A percentile compares a stretch with the other conserved stretches of the same genome.
Evolutionary conservation across 1,284 basidiomycete species (phyloP).

Genomic region (Rhodotorula sp.): DNA sequence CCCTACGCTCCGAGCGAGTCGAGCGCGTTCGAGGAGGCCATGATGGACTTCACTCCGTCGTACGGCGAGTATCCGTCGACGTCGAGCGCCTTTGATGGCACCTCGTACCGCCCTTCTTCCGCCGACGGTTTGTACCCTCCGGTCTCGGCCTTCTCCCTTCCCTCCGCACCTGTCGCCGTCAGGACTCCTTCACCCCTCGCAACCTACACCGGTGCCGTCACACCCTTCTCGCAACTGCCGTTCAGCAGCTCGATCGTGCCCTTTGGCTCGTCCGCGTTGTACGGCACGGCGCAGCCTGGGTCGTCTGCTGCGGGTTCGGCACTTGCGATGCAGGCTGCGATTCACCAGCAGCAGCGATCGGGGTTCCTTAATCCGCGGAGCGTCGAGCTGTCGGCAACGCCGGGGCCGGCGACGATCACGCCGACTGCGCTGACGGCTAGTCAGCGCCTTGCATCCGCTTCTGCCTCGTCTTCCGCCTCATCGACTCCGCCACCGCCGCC

Average conservation of each 20-base stretch:
- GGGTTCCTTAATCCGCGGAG: not conserved
- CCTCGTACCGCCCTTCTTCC: not conserved
- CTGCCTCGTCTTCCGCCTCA: not conserved
- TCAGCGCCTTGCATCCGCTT: no score
- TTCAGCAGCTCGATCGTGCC: not conserved
- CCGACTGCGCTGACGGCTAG: not conserved
- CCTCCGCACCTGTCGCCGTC: not conserved
- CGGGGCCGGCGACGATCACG: conserved; percentile 8
- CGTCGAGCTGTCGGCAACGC: not conserved
- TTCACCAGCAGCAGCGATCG: conserved; percentile 2
- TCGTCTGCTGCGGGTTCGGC: not conserved
- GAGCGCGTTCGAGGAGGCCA: conserved; percentile 2
- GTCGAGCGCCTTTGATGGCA: no score
- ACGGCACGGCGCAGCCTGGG: not conserved
- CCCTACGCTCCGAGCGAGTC: not conserved
- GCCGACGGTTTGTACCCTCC: not conserved
- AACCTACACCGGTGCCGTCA: not conserved
- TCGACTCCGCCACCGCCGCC: conserved; percentile 1
- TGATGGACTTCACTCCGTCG: conserved; percentile 1
- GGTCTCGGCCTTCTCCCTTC: not conserved
- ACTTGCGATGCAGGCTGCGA: not conserved
- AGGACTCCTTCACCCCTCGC: not conserved
- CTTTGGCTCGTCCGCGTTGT: not conserved
- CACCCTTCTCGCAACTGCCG: conserved; percentile 8
- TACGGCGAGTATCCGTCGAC: not conserved